Base-by-base conservation (phyloP, 305 asterid species). In the Lippia alba region DNA sequence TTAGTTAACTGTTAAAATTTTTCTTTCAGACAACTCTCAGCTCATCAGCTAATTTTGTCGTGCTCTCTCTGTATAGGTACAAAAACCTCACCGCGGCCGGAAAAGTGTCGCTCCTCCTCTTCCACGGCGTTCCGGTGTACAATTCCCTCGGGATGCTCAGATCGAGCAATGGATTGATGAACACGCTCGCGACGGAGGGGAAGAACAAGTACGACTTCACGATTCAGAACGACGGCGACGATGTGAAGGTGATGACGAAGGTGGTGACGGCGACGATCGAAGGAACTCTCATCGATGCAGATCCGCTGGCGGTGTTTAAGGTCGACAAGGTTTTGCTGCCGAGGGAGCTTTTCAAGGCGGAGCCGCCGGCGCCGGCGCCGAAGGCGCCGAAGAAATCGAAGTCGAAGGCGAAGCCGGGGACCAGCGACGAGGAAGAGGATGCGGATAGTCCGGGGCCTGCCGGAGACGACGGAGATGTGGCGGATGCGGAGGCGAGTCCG, bases 321-420 rank as follows among this genome's bases (percentile, higher is more conserved):
- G 63, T 81, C 70, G 81, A 81, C 62, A 73, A 75, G 78, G 83
- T 81, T 19, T 30, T 81, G 76, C 80, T 72, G 56, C 81, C 83
- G 57, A 75, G 16, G 61, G 83, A 82, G 80, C 83, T 82, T 32
- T 82, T 82, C 80, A 82, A 82, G 78, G 79, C 80, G 6, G 82
- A 71, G 68, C 69, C 83, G 58, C 78, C 78, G 15, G 83, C 81
- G n/a, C 83, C 72, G 44, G 81, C 84, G 16, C 84, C 86, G 20
- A 76, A 76, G 57, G 53, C 85, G 9, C 55, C 84, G 12, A 70
- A 74, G 16, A 70, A 74, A 61, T 49, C 78, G 36, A 78, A 65
- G 64, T 34, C 49, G 17, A 67, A 46, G 7, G 2, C 34, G 34
- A 40, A 70, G 69, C 48, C 61, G 64, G 15, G 18, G 3, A 16